Conservation (phyloP, 2,329 filamentous ascomycete genomes). For the Xylaria sp. region DNA sequence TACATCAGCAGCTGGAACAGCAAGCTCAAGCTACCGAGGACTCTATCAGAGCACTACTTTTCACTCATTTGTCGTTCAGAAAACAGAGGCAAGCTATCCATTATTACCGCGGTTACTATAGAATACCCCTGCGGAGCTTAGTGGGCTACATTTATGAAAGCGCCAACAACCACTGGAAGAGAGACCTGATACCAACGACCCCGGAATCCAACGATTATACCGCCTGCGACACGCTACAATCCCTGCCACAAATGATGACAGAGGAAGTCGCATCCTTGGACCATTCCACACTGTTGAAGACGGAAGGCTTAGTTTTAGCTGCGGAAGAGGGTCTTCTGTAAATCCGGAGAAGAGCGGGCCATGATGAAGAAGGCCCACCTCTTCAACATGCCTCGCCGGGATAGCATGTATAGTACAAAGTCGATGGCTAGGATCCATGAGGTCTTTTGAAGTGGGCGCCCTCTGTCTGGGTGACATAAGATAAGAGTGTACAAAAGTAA, state of each 20-base stretch:
- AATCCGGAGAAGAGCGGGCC: neutral
- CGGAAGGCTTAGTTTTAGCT: neutral
- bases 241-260: neutral
- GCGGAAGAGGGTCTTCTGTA: neutral
- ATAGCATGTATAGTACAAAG: slow-evolving; percentile 11
- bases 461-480: neutral
- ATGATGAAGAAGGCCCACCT: neutral
- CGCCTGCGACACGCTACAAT: neutral
- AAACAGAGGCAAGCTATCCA: slow-evolving; percentile 36
- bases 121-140: slow-evolving; percentile 39
- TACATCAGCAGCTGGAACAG: slow-evolving; percentile 28
- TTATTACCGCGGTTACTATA: slow-evolving; percentile 38
- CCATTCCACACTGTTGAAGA: neutral
- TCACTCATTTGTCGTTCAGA: slow-evolving; percentile 35
- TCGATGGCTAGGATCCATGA: neutral
- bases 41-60: slow-evolving; percentile 42
- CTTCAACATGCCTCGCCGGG: neutral
- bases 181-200: neutral
- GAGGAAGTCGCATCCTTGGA: neutral
- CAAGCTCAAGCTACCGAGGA: slow-evolving; percentile 32
- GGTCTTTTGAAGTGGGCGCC: neutral
- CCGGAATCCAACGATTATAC: neutral
- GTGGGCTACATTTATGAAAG: slow-evolving; percentile 33
- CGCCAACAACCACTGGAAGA: neutral
- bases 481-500: slow-evolving; percentile 13